phyloP scores from a whole-genome alignment of 2,329 filamentous ascomycete genomes.

The Epicoccum sorghinum region DNA sequence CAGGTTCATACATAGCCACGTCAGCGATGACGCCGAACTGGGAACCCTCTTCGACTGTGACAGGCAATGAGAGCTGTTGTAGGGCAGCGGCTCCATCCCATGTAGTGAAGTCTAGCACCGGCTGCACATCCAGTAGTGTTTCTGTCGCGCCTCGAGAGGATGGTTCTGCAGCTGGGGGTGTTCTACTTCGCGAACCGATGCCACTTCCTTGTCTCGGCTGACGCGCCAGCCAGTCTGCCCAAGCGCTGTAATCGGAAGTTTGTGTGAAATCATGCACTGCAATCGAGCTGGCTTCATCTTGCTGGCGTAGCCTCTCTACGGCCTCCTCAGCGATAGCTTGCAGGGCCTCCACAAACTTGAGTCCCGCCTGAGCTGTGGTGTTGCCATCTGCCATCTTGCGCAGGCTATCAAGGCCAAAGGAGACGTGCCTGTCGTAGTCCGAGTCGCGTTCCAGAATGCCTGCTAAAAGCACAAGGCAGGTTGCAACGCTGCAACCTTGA shows the following conservation, averaged over 20 bases:
- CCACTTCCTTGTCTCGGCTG: background rate
- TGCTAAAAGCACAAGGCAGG: conserved; percentile 1
- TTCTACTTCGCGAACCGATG: background rate
- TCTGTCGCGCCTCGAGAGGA: background rate
- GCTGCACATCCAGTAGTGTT: background rate
- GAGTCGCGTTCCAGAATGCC: conserved; percentile 5
- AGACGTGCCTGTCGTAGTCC: conserved; percentile 6
- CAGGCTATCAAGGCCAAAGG: conserved; percentile 2
- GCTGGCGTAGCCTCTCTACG: background rate
- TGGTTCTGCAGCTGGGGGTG: background rate
- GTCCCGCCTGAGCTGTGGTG: conserved; percentile 1
- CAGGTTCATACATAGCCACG: background rate
- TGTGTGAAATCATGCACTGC: background rate
- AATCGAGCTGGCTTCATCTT: background rate
- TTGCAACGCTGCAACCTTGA: conserved; percentile 8
- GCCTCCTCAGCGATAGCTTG: conserved; percentile 7
- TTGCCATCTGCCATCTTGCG: conserved; percentile 10
- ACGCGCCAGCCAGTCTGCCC: conserved; percentile 7
- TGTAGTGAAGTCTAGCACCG: background rate
- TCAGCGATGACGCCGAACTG: background rate
- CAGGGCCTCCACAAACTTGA: conserved; percentile 10
- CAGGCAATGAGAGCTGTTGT: conserved; percentile 1
- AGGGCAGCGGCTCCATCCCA: conserved; percentile 6
- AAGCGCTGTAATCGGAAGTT: background rate
- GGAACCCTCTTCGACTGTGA: background rate